phyloP scores from a whole-genome alignment of 139 green algal species.

The Nannochloris sp. region DNA sequence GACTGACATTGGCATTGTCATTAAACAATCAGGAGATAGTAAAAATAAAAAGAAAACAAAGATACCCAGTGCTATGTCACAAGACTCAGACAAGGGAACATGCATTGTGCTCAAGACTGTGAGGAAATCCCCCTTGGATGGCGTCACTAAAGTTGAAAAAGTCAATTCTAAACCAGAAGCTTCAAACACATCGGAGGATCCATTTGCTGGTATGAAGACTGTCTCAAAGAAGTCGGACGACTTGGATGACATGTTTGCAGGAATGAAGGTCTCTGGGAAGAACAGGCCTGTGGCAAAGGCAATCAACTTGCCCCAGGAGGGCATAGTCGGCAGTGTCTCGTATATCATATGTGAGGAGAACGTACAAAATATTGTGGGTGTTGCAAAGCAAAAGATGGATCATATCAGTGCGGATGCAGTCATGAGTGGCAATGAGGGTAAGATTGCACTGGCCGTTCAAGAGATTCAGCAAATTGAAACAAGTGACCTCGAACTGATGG shows the following conservation, averaged over 20 bases:
- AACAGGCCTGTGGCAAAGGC: background rate
- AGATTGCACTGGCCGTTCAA: conserved; percentile 25
- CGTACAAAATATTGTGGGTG: conserved; percentile 30
- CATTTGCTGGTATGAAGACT: background rate
- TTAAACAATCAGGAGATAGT: background rate
- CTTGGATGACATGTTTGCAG: conserved; percentile 12
- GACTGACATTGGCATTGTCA: conserved; percentile 54
- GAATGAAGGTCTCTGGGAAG: conserved; percentile 10
- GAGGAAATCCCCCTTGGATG: conserved; percentile 21
- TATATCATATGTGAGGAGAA: conserved; percentile 42
- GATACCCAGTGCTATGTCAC: background rate
- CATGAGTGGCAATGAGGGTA: conserved; percentile 8
- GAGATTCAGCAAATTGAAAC: conserved; percentile 18
- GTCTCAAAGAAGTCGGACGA: conserved; percentile 1
- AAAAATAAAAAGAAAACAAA: background rate
- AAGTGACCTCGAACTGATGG: conserved; percentile 11
- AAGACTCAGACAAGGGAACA: background rate
- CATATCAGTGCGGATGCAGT: conserved; percentile 34
- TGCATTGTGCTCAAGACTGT: conserved; percentile 27
- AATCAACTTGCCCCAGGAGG: conserved; percentile 50
- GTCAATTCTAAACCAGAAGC: background rate
- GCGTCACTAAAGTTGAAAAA: background rate
- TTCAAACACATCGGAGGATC: background rate
- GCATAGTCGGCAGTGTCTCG: conserved; percentile 31
- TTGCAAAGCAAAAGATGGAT: conserved; percentile 50